phyloP scores from a whole-genome alignment of 2,329 filamentous ascomycete species.

The Penicillium sp. region DNA sequence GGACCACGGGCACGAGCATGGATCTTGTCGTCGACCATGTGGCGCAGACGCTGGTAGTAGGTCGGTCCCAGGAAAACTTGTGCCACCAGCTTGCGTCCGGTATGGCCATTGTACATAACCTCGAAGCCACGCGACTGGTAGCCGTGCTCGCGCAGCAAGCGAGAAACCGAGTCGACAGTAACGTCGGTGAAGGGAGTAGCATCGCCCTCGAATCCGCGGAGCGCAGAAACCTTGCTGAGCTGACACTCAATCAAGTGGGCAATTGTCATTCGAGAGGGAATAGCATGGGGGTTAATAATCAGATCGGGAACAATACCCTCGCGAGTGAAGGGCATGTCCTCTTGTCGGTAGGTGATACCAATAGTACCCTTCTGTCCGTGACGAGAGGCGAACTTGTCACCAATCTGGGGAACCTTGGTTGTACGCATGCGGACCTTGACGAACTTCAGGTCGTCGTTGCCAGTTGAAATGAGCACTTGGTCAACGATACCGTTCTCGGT shows the following conservation, averaged over 20 bases:
- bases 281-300: slow-evolving; percentile 99
- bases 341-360: slow-evolving; percentile 94
- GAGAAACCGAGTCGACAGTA: slow-evolving; percentile 88
- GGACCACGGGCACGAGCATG: slow-evolving; percentile 96
- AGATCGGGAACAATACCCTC: slow-evolving; percentile 91
- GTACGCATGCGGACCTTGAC: slow-evolving; percentile 97
- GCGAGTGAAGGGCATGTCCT: slow-evolving; percentile 96
- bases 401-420: slow-evolving; percentile 97
- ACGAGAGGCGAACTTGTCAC: slow-evolving; percentile 97
- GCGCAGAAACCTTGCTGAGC: slow-evolving; percentile 88
- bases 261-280: slow-evolving; percentile 99
- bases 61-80: slow-evolving; percentile 97
- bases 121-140: slow-evolving; percentile 98
- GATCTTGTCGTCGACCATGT: slow-evolving; percentile 99
- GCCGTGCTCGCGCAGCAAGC: slow-evolving; percentile 78
- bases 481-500: slow-evolving; percentile 98
- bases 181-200: slow-evolving; percentile 97
- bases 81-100: slow-evolving; percentile 84
- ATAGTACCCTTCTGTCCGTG: slow-evolving; percentile 99
- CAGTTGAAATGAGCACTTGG: slow-evolving; percentile 88
- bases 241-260: slow-evolving; percentile 99
- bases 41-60: slow-evolving; percentile 96
- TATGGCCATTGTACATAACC: slow-evolving; percentile 98
- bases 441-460: slow-evolving; percentile 88
- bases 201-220: slow-evolving; percentile 93